Base-by-base conservation (phyloP, 306 rosid genomes). In the Cyamopsis tetragonoloba region DNA sequence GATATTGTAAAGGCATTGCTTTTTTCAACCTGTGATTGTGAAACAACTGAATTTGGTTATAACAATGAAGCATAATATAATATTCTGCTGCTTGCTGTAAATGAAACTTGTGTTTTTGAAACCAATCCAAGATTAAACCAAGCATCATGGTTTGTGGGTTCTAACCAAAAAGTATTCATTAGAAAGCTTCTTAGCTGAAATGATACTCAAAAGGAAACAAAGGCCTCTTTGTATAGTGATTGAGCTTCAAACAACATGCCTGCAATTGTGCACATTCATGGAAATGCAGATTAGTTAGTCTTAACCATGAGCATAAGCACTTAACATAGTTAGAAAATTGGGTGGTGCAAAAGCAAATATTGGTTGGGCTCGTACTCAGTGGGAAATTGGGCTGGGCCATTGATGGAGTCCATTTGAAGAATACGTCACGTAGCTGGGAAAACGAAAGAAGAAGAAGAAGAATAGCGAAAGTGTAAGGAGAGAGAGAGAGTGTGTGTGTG, bases 101-200 rank as follows among this genome's bases (percentile, higher is more conserved):
- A 50, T 6, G 80, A 72, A 41, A 92, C 95, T 80, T 91, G 91
- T 69, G 15, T 79, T 77, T 82, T 91, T 1, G 89, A 83, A 48
- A 88, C 32, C 74, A 82, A 34, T 46, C 96, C 92, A 3, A 91
- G 95, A 59, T 82, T 80, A 63, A 85, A 80, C 96, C 96, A 91
- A 11, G 88, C 92, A 68, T 68, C 68, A n/a, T 85, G 97, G 70
- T 85, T 86, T 9, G 88, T 83, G 15, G 95, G 97, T 59, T 91
- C 95, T 69, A 88, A 69, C 17, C 84, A 79, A 53, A 88, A 63
- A 20, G 89, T 95, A 70, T 81, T 87, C 95, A 88, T 86, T 43
- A 88, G 62, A 75, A 86, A 83, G 79, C 96, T 86, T 75, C 95
- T 84, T 12, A 31, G 83, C 83, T 24, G 96, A 87, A 69, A 91